These are phyloP conservation scores for Starmera amethionina DNA, from an alignment of 805 yeast genomes.

Conservation along the genomic window DNA sequence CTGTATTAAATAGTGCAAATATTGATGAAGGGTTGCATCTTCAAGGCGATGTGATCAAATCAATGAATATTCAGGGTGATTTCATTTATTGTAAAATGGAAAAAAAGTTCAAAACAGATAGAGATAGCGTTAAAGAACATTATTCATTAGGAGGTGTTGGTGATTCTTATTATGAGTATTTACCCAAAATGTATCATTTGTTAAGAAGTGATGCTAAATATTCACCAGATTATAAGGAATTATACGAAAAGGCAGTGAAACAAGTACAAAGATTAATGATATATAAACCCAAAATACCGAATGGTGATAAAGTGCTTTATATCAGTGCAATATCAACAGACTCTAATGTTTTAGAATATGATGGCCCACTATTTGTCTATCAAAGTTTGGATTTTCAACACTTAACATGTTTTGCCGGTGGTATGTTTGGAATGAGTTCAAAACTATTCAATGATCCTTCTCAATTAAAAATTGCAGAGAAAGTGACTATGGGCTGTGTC, in stretches of 20 bases:
- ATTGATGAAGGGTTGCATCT: slow-evolving; percentile 23
- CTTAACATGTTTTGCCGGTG: slow-evolving; percentile 43
- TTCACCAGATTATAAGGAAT: slow-evolving; percentile 14
- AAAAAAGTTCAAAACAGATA: slow-evolving; percentile 13
- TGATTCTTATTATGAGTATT: slow-evolving; percentile 39
- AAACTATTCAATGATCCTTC: slow-evolving; percentile 25
- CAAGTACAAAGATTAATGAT: slow-evolving; percentile 31
- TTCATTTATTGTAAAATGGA: slow-evolving; percentile 25
- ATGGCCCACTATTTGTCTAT: slow-evolving; percentile 6
- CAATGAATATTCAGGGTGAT: slow-evolving; percentile 18
- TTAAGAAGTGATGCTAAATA: slow-evolving; percentile 27
- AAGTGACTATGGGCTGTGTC: slow-evolving; percentile 40
- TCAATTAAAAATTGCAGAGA: slow-evolving; percentile 30
- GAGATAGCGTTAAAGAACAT: slow-evolving; percentile 4
- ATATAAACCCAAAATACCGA: slow-evolving; percentile 35
- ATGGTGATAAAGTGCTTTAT: slow-evolving; percentile 25
- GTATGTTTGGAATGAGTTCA: slow-evolving; percentile 41
- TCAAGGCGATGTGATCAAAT: slow-evolving; percentile 25
- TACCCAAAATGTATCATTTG: slow-evolving; percentile 37
- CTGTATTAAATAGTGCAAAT: slow-evolving; percentile 18
- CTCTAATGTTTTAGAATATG: slow-evolving; percentile 13
- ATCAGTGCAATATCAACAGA: slow-evolving; percentile 9
- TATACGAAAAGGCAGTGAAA: slow-evolving; percentile 26
- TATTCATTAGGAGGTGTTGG: slow-evolving; percentile 31
- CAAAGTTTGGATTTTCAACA: slow-evolving; percentile 33